These are phyloP conservation scores for Cyclotella atomus DNA, from an alignment of 108 stramenopile genomes.

Conservation along the genomic window DNA sequence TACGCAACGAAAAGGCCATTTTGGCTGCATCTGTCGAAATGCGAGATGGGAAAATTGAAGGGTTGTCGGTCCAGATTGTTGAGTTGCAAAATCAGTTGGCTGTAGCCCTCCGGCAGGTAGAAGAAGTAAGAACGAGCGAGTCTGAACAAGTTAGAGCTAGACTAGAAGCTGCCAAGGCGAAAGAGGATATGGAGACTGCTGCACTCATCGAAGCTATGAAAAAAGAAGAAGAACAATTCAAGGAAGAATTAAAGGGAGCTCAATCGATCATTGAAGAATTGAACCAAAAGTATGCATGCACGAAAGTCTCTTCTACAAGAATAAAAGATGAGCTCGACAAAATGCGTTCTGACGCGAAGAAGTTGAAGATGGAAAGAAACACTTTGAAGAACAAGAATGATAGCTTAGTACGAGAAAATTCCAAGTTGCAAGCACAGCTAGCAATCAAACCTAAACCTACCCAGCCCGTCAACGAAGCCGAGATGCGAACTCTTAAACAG, in stretches of 20 bases:
- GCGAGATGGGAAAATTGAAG: constrained; percentile 71
- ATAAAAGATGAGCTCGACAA: constrained; percentile 35
- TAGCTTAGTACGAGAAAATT: constrained; percentile 74
- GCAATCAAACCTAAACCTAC: constrained; percentile 57
- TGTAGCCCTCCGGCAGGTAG: constrained; percentile 11
- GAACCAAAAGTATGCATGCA: constrained; percentile 23
- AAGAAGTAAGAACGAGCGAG: constrained; percentile 19
- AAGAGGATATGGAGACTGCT: constrained; percentile 14
- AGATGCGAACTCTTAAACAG: constrained; percentile 50
- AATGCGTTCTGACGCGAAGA: constrained; percentile 55
- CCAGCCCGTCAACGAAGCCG: constrained; percentile 45
- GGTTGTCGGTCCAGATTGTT: constrained; percentile 44
- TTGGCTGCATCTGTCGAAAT: constrained; percentile 74
- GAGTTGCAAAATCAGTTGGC: constrained; percentile 33
- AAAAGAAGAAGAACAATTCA: constrained; percentile 36
- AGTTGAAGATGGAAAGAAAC: constrained; percentile 75
- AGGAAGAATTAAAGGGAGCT: constrained; percentile 49
- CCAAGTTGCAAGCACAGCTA: constrained; percentile 19
- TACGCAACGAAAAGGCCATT: constrained; percentile 84
- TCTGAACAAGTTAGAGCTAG: neutral
- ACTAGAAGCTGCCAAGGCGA: constrained; percentile 15
- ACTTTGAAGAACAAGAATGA: constrained; percentile 76
- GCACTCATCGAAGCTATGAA: constrained; percentile 39
- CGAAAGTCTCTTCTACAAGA: constrained; percentile 38
- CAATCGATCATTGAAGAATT: constrained; percentile 39